phyloP scores from a whole-genome alignment of 1,139 yeast genomes.

The Magnusiomyces magnusii region DNA sequence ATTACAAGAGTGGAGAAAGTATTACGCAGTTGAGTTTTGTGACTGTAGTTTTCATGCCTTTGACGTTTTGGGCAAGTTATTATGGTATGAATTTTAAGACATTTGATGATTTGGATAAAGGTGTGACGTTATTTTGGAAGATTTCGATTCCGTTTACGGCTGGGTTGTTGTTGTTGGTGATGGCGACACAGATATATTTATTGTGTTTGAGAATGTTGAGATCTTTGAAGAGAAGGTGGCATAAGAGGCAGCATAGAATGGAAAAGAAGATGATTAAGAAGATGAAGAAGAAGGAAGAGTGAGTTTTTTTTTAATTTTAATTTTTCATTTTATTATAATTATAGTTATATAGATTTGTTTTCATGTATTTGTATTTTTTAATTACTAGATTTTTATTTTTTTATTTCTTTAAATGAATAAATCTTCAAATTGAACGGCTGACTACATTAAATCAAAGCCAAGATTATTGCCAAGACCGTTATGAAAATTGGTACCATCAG shows the following conservation, averaged over 20 bases:
- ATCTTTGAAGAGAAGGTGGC: constrained; percentile 12
- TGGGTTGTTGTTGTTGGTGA: constrained; percentile 30
- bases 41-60: constrained; percentile 47
- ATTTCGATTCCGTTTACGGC: constrained; percentile 45
- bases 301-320: too few species aligned
- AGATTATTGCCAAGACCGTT: too few species aligned
- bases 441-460: too few species aligned
- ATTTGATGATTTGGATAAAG: constrained; percentile 41
- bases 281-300: constrained; percentile 9
- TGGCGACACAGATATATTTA: constrained; percentile 24
- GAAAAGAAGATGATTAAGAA: constrained; percentile 4
- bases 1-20: constrained; percentile 45
- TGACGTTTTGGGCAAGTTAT: constrained; percentile 50
- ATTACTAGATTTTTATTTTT: too few species aligned
- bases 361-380: too few species aligned
- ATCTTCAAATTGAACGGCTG: too few species aligned
- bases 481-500: too few species aligned
- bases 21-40: constrained; percentile 45
- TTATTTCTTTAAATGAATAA: too few species aligned
- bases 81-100: constrained; percentile 50
- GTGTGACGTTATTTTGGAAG: constrained; percentile 44
- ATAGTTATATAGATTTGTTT: too few species aligned
- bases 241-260: constrained; percentile 11
- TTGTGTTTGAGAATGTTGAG: not conserved
- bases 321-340: too few species aligned